Evolutionary conservation across 352 stramenopile species (phyloP).

Genomic region (Globisporangium paroecandrum): DNA sequence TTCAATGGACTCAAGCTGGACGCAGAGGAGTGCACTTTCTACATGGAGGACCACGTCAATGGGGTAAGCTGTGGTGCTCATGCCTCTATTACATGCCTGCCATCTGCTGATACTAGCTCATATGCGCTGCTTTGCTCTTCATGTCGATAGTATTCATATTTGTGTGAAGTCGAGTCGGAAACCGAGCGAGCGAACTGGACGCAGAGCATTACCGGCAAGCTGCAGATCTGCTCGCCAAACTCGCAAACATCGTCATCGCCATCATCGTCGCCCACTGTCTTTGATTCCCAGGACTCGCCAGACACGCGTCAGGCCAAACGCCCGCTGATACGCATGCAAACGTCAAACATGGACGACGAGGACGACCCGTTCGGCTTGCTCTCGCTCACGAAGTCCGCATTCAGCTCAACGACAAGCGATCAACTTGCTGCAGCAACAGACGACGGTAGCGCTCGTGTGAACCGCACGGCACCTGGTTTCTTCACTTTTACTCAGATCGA

Average conservation of each 20-base stretch:
- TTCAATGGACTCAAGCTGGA: constrained; percentile 27
- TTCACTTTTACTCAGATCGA: constrained; percentile 55
- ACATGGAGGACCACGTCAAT: constrained; percentile 37
- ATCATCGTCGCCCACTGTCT: neutral
- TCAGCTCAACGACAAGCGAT: constrained; percentile 23
- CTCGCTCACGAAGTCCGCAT: constrained; percentile 43
- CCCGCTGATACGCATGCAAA: constrained; percentile 34
- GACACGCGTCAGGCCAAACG: constrained; percentile 23
- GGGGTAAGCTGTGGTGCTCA: constrained; percentile 9
- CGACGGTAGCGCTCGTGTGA: neutral
- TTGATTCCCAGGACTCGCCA: constrained; percentile 14
- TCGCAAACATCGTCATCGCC: neutral
- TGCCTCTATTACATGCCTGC: neutral
- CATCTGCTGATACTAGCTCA: neutral
- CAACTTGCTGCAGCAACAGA: neutral
- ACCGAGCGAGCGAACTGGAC: constrained; percentile 11
- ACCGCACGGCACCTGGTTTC: constrained; percentile 27
- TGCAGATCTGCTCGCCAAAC: neutral
- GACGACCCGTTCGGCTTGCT: constrained; percentile 50
- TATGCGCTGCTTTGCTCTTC: neutral
- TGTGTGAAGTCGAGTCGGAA: constrained; percentile 22
- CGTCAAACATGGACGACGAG: constrained; percentile 40
- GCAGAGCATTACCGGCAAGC: constrained; percentile 2
- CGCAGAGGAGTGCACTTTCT: constrained; percentile 36
- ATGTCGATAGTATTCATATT: constrained; percentile 16